Evolutionary conservation across 768 basidiomycete genomes (phyloP).

Genomic region (Gautieria morchelliformis): DNA sequence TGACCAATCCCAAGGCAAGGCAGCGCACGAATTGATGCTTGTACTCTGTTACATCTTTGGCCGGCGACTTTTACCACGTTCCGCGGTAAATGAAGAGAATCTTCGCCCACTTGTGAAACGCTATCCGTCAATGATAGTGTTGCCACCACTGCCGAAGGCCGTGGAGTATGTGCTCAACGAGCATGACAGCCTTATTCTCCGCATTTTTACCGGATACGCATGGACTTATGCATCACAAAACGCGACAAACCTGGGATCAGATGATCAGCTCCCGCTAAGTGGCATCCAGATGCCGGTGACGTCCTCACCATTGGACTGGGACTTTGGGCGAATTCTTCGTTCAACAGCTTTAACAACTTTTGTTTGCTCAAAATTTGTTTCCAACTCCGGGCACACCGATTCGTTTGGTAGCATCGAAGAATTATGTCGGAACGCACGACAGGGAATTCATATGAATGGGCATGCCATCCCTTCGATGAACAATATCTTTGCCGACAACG

Average conservation of each 20-base stretch:
- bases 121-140: conserved; percentile 47
- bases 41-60: conserved; percentile 60
- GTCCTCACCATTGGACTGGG: conserved; percentile 18
- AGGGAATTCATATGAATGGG: conserved; percentile 45
- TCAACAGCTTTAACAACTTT: conserved; percentile 28
- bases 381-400: no score
- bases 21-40: conserved; percentile 41
- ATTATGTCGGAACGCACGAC: no score
- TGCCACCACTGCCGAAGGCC: conserved; percentile 36
- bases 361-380: conserved; percentile 55
- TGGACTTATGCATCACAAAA: conserved; percentile 36
- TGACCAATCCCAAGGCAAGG: conserved; percentile 24
- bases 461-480: conserved; percentile 51
- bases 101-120: conserved; percentile 26
- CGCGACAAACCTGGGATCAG: conserved; percentile 28
- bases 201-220: conserved; percentile 47
- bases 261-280: conserved; percentile 46
- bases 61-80: conserved; percentile 41
- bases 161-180: conserved; percentile 32
- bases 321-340: conserved; percentile 29
- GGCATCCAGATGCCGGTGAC: conserved; percentile 11
- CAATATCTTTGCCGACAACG: no score
- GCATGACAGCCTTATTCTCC: conserved; percentile 41
- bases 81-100: conserved; percentile 30
- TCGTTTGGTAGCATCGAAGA: no score